Evolutionary conservation across 176 grass and related monocot genomes (phyloP), one percentile per base, ranked within the genome.

Genomic region (Musa troglodytarum): DNA sequence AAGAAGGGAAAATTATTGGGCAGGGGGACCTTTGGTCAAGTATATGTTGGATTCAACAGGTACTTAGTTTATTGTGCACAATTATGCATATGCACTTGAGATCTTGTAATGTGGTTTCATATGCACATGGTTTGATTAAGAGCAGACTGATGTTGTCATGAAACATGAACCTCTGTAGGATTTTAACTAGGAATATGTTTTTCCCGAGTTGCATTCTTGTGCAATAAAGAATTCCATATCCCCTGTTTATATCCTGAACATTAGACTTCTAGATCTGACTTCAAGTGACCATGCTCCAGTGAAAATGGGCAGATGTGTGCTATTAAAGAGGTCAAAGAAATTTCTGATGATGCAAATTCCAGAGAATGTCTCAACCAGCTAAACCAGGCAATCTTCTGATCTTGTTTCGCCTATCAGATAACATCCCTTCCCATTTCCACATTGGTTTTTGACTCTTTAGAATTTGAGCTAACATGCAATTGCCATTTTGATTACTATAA

Each of bases 281-380:
- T 68, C 25, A 68, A 13, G 26, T 68, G 22, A 7, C 26, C 24
- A 28, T 80, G 73, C 50, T 82, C 23, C 87, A 97, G 93, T 87
- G 89, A 96, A 74, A 92, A 69, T 83, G 92, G 92, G 17, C 87
- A 90, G 54, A 86, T 96, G 72, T 96, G 92, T 76, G 92, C 89
- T 11, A 89, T 92, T 74, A 96, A 96, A 82, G 89, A 96, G 83
- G 92, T 96, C 23, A 86, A 89, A 67, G 89, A 92, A 76, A 96
- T 96, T 78, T 88, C 79, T 76, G 92, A 92, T 69, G 93, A 97
- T 82, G 75, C 83, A 67, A 85, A 97, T 79, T 92, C 90, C 43
- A 97, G 82, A 92, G 93, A 97, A 87, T 81, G 85, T 74, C 87
- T 97, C 51, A 92, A 82, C 50, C 93, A 97, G 81, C 83, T 97